These are phyloP conservation scores for Fistulifera pelliculosa DNA, from an alignment of 108 stramenopile genomes.

Conservation along the genomic window DNA sequence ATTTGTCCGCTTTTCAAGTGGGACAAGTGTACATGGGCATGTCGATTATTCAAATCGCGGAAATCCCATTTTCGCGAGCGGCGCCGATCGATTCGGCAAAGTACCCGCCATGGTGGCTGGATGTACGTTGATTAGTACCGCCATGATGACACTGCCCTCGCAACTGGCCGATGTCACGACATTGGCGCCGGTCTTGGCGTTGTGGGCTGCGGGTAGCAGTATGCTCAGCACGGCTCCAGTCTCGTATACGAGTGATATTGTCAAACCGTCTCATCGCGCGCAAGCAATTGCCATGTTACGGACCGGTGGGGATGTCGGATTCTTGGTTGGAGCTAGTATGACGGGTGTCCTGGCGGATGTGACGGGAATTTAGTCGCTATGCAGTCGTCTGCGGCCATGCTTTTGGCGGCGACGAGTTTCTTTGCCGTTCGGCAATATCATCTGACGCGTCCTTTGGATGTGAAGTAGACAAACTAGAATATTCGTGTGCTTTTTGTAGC, in stretches of 20 bases:
- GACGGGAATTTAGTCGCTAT: slow-evolving; percentile 66
- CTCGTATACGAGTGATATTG: slow-evolving; percentile 60
- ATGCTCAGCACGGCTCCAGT: slow-evolving; percentile 67
- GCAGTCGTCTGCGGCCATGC: slow-evolving; percentile 52
- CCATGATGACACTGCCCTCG: slow-evolving; percentile 54
- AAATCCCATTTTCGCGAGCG: slow-evolving; percentile 52
- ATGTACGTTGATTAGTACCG: slow-evolving; percentile 45
- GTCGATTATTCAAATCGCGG: slow-evolving; percentile 67
- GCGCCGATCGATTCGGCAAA: slow-evolving; percentile 64
- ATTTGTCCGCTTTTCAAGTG: slow-evolving; percentile 52
- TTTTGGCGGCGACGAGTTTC: slow-evolving; percentile 63
- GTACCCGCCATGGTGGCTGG: slow-evolving; percentile 63
- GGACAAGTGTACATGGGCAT: slow-evolving; percentile 82
- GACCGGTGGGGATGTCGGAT: slow-evolving; percentile 79
- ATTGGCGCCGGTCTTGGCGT: slow-evolving; percentile 46
- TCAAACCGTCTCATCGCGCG: slow-evolving; percentile 51
- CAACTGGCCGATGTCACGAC: slow-evolving; percentile 18
- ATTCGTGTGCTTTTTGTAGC: too few species aligned
- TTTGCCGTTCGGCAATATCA: slow-evolving; percentile 34
- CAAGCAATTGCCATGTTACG: slow-evolving; percentile 76
- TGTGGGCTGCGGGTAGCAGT: slow-evolving; percentile 66
- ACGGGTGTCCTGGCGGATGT: slow-evolving; percentile 65
- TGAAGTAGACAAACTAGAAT: too few species aligned
- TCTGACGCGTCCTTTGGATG: too few species aligned
- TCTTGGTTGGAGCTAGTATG: slow-evolving; percentile 61